These are phyloP conservation scores for Microascus cirrosus DNA, from an alignment of 2,329 filamentous ascomycete genomes.

Conservation along the genomic window DNA sequence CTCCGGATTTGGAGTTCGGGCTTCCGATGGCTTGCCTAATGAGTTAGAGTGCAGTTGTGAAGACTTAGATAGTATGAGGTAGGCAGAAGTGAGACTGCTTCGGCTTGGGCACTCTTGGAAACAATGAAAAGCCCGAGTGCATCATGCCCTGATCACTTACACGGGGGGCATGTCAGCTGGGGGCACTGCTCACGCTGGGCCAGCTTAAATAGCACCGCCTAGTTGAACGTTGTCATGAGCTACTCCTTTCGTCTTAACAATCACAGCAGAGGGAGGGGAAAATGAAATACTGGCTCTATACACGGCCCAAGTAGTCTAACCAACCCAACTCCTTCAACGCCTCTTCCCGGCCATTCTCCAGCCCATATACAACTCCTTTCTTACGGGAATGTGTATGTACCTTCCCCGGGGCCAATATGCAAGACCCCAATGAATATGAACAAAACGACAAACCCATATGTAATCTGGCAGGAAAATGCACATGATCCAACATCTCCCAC, in stretches of 20 bases:
- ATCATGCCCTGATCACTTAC: background rate
- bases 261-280: background rate
- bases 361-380: too few species aligned
- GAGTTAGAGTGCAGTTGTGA: too few species aligned
- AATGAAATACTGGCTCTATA: background rate
- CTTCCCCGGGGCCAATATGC: background rate
- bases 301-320: background rate
- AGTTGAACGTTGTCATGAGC: background rate
- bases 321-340: too few species aligned
- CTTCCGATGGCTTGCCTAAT: too few species aligned
- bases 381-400: too few species aligned
- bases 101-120: too few species aligned
- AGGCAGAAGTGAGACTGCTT: too few species aligned
- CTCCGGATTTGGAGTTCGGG: too few species aligned
- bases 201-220: background rate
- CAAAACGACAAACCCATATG: background rate
- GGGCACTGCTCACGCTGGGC: background rate
- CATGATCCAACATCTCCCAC: background rate
- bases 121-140: too few species aligned
- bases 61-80: too few species aligned
- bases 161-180: background rate
- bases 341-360: too few species aligned
- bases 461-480: background rate
- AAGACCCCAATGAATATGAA: background rate
- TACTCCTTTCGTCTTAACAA: background rate